Evolutionary conservation across 257 asterid species (phyloP), one percentile per base, ranked within the genome.

Genomic region (Plantago ovata): DNA sequence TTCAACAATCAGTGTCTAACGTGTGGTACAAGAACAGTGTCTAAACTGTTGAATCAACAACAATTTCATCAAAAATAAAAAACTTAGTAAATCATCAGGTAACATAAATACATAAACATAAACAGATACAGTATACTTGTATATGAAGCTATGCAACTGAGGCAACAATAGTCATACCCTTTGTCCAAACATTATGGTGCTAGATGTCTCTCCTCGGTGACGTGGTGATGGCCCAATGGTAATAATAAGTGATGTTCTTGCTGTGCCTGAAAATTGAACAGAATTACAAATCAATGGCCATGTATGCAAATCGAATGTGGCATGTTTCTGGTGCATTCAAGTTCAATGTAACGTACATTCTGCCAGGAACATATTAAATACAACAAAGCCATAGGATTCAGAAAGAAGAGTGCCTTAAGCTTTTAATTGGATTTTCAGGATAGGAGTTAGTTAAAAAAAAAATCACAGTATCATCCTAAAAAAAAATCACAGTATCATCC

Each of bases 181-280:
- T 77, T 89, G 95, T 63, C 97, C 97, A 73, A 89, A 83, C 84
- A 69, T 69, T 69, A 89, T 83, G 81, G 97, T 85, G 75, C 94
- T 89, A 59, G 85, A 70, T 61, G 97, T 85, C 78, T 89, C 97
- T 73, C 85, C 97, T 62, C 94, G 79, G 62, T 89, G 97, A 48
- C 89, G 82, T 56, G 91, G 91, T 47, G 97, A 89, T 58, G 97
- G 95, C 59, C 96, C 95, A 56, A 85, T 77, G 5, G 95, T 85
- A 69, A 89, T 70, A 59, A 85, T 70, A 70, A 89, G 76, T 5
- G 97, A 89, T 64, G 97, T 89, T 80, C 97, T 80, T 63, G 97
- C 86, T 24, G 97, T 78, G 53, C 97, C 97, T 89, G 78, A 23
- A 10, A 12, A 11, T 22, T 6, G 9, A 23, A 48, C 23, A 23